Evolutionary conservation across 75 land plant species (phyloP), one percentile per base, ranked within the genome.

Genomic region (Selaginella moellendorffii): DNA sequence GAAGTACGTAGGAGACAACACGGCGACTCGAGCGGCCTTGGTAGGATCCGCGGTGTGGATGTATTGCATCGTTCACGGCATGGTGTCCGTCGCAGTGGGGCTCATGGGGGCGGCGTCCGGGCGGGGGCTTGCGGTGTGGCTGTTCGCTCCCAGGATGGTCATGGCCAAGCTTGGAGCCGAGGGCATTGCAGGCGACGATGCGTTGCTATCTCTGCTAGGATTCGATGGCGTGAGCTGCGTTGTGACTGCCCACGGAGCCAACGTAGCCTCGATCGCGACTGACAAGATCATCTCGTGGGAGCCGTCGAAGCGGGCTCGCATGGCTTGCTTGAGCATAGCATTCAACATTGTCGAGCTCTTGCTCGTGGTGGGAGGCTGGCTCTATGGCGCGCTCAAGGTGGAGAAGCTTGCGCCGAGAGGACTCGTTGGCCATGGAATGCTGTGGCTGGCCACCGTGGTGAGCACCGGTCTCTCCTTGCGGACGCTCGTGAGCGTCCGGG

Each of bases 101-200:
- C 19, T 56, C 8, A 56, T 56, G 59, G 59, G 59, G 5, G 59
- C 59, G 5, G 59, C 59, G 2, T 56, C 59, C 5, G 59, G 59
- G 9, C 8, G 59, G 24, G 59, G 59, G n/a, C 19, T 56, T 56
- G 59, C 59, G 2, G 59, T 56, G 19, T 56, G 59, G 59, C 8
- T 56, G 24, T 56, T 56, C 19, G 24, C 59, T 8, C 24, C 51
- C 14, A 8, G 59, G 9, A 19, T 56, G 19, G 59, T 56, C 9
- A 19, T 56, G 25, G 5, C 59, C 21, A 56, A 56, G 59, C 8
- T 56, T n/a, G 59, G 59, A 2, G 59, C 59, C 59, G 59, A 8
- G 5, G 19, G 9, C 5, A 56, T 56, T 9, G n/a, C 59, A 5
- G 59, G 59, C 19, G 59, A 56, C 24, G 59, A 56, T 56, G 59